Evolutionary conservation across 2,329 filamentous ascomycete genomes (phyloP), one percentile per base, ranked within the genome.

Genomic region (Plenodomus lindquistii): DNA sequence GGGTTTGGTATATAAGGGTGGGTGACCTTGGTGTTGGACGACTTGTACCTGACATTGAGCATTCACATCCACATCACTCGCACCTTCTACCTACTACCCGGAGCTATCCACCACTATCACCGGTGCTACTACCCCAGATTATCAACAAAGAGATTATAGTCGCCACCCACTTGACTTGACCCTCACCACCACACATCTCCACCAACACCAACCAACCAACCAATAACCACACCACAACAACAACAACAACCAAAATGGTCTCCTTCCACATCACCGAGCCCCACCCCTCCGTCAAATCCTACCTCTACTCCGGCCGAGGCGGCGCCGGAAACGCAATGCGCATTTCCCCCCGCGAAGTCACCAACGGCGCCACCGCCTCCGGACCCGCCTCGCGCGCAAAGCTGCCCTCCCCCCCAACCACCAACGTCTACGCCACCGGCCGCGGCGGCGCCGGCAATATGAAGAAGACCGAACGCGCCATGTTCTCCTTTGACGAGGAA

Each of bases 401-500:
- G 46, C 76, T 83, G 48, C 71, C 76, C 55, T 72, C 60, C 67
- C 78, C 62, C 58, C 76, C 66, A 62, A 65, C 56, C 54, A 73
- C 76, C 37, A 70, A 76, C 50, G 78, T 80, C 73, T 86, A 86
- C 78, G 81, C 84, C 74, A 80, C 80, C 10, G 85, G 85, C 60
- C 83, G 85, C 48, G 85, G 85, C 59, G 85, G 85, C 48, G 85
- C 84, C 2, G 85, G 85, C 63, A 88, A 88, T 74, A 79, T 83
- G 54, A 77, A 77, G 44, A 68, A 73, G 52, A 38, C 39, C 10
- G 80, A 85, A 59, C 77, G 81, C 35, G 78, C 81, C 62, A 85
- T 86, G 67, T 86, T 86, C 77, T 81, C 79, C 70, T 89, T 89
- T 72, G 84, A 87, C 69, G 84, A 86, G 73, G 84, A 86, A 63